Evolutionary conservation across 768 basidiomycete genomes (phyloP).

Genomic region (Suillus subluteus): DNA sequence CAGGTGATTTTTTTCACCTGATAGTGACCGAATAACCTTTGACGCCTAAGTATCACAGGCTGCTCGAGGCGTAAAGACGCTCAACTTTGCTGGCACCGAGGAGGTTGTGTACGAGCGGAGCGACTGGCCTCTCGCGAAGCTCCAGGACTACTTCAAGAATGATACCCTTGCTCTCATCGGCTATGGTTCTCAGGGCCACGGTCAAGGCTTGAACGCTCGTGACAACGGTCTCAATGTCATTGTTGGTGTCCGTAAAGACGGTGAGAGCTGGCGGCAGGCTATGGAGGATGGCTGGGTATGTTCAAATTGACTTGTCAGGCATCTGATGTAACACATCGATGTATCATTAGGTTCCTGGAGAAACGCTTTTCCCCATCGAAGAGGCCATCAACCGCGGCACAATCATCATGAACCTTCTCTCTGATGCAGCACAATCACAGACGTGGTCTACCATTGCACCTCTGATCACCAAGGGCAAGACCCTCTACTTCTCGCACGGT

Average conservation of each 20-base stretch:
- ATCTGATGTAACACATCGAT: neutral
- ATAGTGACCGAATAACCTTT: neutral
- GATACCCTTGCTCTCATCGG: conserved; percentile 99
- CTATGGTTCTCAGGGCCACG: conserved; percentile 98
- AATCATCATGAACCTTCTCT: conserved; percentile 99
- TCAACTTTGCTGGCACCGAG: conserved; percentile 94
- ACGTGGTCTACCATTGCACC: conserved; percentile 91
- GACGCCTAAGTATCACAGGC: conserved; percentile 33
- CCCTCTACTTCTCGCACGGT: conserved; percentile 99
- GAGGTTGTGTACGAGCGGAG: conserved; percentile 94
- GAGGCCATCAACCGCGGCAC: conserved; percentile 96
- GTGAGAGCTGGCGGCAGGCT: conserved; percentile 96
- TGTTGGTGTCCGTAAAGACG: conserved; percentile 95
- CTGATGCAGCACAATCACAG: conserved; percentile 97
- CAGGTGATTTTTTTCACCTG: conserved; percentile 32
- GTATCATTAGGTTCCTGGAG: conserved; percentile 75
- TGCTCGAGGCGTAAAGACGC: conserved; percentile 87
- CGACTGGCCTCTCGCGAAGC: conserved; percentile 97
- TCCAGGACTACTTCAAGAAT: conserved; percentile 99
- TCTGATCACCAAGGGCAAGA: conserved; percentile 99
- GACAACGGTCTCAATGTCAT: conserved; percentile 99
- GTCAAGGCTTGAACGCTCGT: conserved; percentile 97
- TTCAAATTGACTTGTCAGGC: conserved; percentile 12
- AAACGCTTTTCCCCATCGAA: conserved; percentile 97
- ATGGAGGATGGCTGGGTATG: conserved; percentile 93